Evolutionary conservation across 176 grass and related monocot species (phyloP), one percentile per base, ranked within the genome.

Genomic region (Oryza officinalis): DNA sequence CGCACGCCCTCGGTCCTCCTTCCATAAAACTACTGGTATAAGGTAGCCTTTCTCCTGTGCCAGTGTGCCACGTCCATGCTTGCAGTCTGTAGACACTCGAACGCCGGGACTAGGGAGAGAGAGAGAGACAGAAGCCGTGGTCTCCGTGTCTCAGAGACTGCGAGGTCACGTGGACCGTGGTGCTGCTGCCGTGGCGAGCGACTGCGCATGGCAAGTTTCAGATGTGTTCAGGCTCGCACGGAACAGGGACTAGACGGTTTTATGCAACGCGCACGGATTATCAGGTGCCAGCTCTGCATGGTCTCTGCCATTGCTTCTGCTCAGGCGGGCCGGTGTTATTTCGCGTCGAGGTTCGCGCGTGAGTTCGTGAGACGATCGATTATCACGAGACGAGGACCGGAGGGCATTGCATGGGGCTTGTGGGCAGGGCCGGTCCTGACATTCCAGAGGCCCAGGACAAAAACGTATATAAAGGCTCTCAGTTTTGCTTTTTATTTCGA

Each of bases 221-320:
- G 77, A 49, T 6, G 22, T 8, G 6, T n/a, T n/a, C 41, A 27
- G 69, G 40, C 40, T 20, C 30, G 69, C 22, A 13, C 70, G 32
- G 30, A 72, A 38, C 38, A 20, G 72, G 17, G 68, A 45, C 75
- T 63, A 10, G 67, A 32, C 25, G 60, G 68, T 46, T 82, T 89
- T 84, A 80, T 80, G 87, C 14, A 13, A 65, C 11, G 50, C 65
- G 87, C 88, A 89, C 83, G 83, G 83, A 89, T 71, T 89, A 78
- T 82, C 88, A 86, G 88, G 88, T 71, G 82, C 82, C 2, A 50
- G 18, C 28, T 37, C 45, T 64, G 75, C 17, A 5, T 64, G 10
- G 27, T 18, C 57, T 41, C 10, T 25, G 37, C 49, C 20, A 32
- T 38, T 13, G 25, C 25, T 17, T 28, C 28, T 66, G 50, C 83